A percentile compares a stretch with the other conserved stretches of the same genome.
phyloP scores from a whole-genome alignment of 495 filamentous ascomycete genomes.

The Xylaria flabelliformis region DNA sequence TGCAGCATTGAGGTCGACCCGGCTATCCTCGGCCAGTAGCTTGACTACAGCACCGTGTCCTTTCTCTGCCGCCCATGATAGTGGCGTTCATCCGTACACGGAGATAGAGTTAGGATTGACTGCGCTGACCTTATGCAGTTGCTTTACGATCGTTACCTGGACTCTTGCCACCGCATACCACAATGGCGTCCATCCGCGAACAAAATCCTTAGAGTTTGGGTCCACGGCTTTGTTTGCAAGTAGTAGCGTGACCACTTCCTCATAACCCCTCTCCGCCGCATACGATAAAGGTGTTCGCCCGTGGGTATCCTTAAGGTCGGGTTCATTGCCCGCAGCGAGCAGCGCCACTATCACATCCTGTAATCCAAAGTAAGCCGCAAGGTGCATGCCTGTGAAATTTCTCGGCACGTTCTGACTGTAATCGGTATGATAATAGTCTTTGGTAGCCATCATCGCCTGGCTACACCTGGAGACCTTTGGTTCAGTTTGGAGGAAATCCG shows the following conservation, averaged over 20 bases:
- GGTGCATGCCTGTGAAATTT: slow-evolving; percentile 28
- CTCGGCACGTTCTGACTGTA: slow-evolving; percentile 22
- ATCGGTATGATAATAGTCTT: background rate
- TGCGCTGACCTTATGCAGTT: background rate
- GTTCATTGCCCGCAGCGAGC: background rate
- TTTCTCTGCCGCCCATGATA: slow-evolving; percentile 4
- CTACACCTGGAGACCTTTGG: background rate
- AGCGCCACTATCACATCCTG: slow-evolving; percentile 12
- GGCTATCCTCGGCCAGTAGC: background rate
- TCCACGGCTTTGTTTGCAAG: background rate
- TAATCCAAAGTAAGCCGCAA: slow-evolving; percentile 33
- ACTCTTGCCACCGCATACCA: background rate
- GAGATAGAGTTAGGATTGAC: background rate
- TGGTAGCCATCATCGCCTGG: background rate
- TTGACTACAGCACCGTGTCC: background rate
- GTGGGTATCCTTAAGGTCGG: background rate
- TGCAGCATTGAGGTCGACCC: background rate
- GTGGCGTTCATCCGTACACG: slow-evolving; percentile 7
- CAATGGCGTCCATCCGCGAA: slow-evolving; percentile 1
- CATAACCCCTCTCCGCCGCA: slow-evolving; percentile 1
- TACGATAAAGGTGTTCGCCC: slow-evolving; percentile 11
- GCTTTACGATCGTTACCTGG: background rate
- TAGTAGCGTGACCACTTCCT: slow-evolving; percentile 13
- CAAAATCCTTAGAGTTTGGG: slow-evolving; percentile 3
- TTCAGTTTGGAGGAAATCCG: background rate